Evolutionary conservation across 176 grass and related monocot species (phyloP).

Genomic region (Echinochloa phyllopogon): DNA sequence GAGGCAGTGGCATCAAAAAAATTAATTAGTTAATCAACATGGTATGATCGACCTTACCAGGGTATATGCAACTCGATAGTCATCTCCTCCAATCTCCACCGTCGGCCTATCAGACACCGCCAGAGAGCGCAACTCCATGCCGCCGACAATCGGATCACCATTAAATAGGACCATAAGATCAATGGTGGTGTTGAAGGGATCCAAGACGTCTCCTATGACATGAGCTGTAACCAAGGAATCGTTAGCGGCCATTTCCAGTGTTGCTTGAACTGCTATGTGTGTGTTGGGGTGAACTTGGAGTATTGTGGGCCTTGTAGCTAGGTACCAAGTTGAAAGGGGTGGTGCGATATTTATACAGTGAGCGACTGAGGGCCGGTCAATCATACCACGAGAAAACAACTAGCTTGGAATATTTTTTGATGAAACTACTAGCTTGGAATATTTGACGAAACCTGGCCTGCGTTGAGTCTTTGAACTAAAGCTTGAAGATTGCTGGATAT

Average conservation of each 20-base stretch:
- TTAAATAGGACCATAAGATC: conserved; percentile 50
- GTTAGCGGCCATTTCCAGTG: conserved; percentile 45
- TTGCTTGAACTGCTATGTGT: not conserved
- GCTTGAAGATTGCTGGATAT: conserved; percentile 14
- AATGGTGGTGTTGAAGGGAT: conserved; percentile 54
- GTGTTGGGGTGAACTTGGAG: not conserved
- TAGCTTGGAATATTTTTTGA: conserved; percentile 28
- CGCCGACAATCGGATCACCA: conserved; percentile 54
- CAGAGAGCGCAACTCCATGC: conserved; percentile 58
- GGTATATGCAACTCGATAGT: conserved; percentile 58
- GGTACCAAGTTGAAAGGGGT: conserved; percentile 11
- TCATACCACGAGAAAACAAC: not conserved
- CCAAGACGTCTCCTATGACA: conserved; percentile 74
- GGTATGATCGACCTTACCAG: conserved; percentile 51
- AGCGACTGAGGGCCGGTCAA: not conserved
- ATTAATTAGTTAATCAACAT: not conserved
- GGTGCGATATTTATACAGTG: conserved; percentile 12
- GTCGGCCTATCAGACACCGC: conserved; percentile 36
- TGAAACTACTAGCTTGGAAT: not conserved
- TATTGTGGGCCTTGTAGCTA: not conserved
- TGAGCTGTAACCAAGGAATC: conserved; percentile 62
- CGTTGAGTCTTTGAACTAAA: not conserved
- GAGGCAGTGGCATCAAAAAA: not conserved
- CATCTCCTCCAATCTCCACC: conserved; percentile 69
- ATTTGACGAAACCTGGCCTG: not conserved